Base-by-base conservation (phyloP, 257 asterid species). In the Misopates orontium region DNA sequence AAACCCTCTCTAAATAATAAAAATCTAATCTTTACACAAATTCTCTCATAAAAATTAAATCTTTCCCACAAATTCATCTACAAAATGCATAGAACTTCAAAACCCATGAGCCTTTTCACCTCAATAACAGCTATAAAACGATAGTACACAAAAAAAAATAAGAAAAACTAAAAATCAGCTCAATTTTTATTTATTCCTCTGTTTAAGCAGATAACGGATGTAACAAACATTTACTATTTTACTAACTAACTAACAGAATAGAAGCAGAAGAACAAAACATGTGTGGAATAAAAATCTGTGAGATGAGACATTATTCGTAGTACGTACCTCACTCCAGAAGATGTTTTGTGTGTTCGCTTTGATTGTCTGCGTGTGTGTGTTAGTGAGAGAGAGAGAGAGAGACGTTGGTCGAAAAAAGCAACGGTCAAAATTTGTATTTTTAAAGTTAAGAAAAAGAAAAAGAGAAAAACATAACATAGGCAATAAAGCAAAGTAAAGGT, bases 371-470 rank as follows among this genome's bases (percentile, higher is more conserved):
- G 78, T 62, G 47, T 48, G 49, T 49, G 50, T 64, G 52, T 31
- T 42, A 32, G 69, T 16, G 72, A 51, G 78, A 71, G 74, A 71
- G 80, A 68, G 80, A 70, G 73, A 71, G 74, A 70, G 78, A 78
- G 77, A 78, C 73, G 81, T 69, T 79, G 67, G 80, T 47, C n/a
- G 52, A 55, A 64, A 77, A 74, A 75, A 73, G 80, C 82, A 82
- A 82, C 87, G 84, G 84, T 82, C 80, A 76, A 82, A 76, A 62
- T 70, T 62, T 39, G 20, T 59, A n/a, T 47, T 62, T 70, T 78
- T 73, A 75, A 75, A 81, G 77, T 71, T n/a, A 16, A 19, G 18
- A n/a, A 66, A 72, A 61, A 70, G 71, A 62, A 56, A 53, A 19
- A 51, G 58, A 52, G 54, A 58, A 64, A 45, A 25, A 57, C 21